Percentiles rank a stretch among this genome's conserved stretches.
Evolutionary conservation across 2,329 filamentous ascomycete species (phyloP).

Genomic region (Colletotrichum australisinense): DNA sequence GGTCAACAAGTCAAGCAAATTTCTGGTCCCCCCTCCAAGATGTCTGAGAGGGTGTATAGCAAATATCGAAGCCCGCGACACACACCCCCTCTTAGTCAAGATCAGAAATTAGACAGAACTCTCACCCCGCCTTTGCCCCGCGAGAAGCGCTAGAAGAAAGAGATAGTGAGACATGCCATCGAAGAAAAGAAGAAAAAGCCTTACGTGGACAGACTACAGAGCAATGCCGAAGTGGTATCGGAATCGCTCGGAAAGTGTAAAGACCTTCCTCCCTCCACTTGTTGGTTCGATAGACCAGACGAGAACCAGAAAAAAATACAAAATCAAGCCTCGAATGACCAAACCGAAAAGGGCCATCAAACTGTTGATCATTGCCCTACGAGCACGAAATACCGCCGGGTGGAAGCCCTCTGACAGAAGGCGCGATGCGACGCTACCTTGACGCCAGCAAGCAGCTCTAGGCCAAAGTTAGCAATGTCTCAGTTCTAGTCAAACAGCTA

Average conservation of each 20-base stretch:
- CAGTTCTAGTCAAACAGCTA: neutral
- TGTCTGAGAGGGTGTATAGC: neutral
- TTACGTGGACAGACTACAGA: neutral
- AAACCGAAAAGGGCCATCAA: neutral
- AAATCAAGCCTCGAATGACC: neutral
- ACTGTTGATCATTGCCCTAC: conserved; percentile 23
- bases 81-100: neutral
- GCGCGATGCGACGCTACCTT: conserved; percentile 23
- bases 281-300: neutral
- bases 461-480: neutral
- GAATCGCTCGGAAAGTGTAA: neutral
- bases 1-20: neutral
- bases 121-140: neutral
- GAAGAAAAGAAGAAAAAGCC: neutral
- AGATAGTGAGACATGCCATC: neutral
- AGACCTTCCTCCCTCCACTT: neutral
- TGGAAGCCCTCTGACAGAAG: neutral
- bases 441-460: neutral
- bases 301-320: neutral
- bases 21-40: neutral
- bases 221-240: neutral
- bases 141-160: neutral
- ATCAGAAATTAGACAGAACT: neutral
- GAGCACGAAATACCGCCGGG: neutral
- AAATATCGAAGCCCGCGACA: neutral